Evolutionary conservation across 176 grass and related monocot species (phyloP).

Genomic region (Puya raimondii): DNA sequence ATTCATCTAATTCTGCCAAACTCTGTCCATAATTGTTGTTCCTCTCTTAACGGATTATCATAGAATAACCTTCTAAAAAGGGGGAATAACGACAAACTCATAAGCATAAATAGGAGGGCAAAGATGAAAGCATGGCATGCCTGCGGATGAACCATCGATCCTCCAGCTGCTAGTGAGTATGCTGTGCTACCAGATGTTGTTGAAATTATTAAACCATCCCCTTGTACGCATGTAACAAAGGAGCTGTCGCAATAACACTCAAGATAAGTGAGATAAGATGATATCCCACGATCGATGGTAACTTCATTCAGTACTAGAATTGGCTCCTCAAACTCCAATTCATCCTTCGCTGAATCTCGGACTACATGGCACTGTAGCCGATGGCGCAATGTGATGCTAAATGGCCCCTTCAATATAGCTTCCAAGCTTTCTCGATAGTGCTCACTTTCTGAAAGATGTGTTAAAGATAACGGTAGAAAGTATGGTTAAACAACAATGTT

Average conservation of each 20-base stretch:
- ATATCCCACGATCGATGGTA: constrained; percentile 89
- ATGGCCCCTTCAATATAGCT: constrained; percentile 61
- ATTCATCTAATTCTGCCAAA: too few relatives aligned
- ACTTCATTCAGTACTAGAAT: constrained; percentile 86
- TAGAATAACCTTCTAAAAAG: too few relatives aligned
- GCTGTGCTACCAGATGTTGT: constrained; percentile 94
- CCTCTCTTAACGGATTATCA: too few relatives aligned
- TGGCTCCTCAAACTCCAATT: constrained; percentile 66
- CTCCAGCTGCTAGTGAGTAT: constrained; percentile 91
- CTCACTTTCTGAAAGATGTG: constrained; percentile 53
- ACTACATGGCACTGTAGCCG: constrained; percentile 90
- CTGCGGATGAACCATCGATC: constrained; percentile 99
- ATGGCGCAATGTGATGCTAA: constrained; percentile 82
- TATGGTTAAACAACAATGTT: not conserved
- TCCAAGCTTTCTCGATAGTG: constrained; percentile 62
- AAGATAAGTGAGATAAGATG: constrained; percentile 87
- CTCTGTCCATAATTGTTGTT: too few relatives aligned
- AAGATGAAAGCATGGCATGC: constrained; percentile 23
- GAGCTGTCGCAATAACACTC: constrained; percentile 92
- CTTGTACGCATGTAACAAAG: constrained; percentile 92
- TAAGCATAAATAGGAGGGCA: not conserved
- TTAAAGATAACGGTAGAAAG: constrained; percentile 37
- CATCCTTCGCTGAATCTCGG: constrained; percentile 75
- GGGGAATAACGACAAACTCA: not conserved
- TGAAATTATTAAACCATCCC: constrained; percentile 83